Evolutionary conservation across 352 stramenopile genomes (phyloP), one percentile per base, ranked within the genome.

Genomic region (Phytopythium vexans): DNA sequence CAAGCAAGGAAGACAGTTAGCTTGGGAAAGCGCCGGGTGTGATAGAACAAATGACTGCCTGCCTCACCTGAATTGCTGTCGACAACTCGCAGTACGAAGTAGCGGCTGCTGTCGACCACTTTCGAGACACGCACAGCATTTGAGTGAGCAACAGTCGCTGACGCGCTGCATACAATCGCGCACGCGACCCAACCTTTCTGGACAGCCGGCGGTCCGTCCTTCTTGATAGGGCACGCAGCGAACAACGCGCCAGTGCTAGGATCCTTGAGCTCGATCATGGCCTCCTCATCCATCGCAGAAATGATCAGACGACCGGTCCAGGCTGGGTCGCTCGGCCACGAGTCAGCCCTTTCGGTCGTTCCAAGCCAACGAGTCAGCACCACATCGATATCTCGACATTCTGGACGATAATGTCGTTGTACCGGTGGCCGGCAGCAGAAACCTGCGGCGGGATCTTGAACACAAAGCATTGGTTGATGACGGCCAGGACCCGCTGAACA

Each of bases 71-170:
- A 87, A 8, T 82, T 80, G 34, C 79, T 82, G 74, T 97, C 94
- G 40, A 96, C 89, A 58, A 96, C 92, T 36, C 89, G 69, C 27
- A 98, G 61, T 2, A 98, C 92, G 75, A 98, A 98, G 72, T 98
- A 98, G n/a, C 92, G 72, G 62, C 83, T 96, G 39, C 85, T 96
- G 51, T 98, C 92, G 2, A 97, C 82, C 31, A 89, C 78, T 86
- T 27, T 27, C 21, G 49, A 0, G 50, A 35, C 8, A 15, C 6
- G 51, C 14, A 47, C 41, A 67, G 42, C 21, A 45, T 46, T 11
- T 21, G 7, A 47, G 15, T 58, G n/a, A 58, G 21, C 43, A 51
- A 14, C 7, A 16, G 8, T 33, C n/a, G 2, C 3, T 60, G 12
- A 47, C 8, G 14, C 8, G 1, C 14, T 47, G 4, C 10, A 41